Evolutionary conservation across 116 monocot genomes (phyloP).

Genomic region (Papilionanthe hybrid): DNA sequence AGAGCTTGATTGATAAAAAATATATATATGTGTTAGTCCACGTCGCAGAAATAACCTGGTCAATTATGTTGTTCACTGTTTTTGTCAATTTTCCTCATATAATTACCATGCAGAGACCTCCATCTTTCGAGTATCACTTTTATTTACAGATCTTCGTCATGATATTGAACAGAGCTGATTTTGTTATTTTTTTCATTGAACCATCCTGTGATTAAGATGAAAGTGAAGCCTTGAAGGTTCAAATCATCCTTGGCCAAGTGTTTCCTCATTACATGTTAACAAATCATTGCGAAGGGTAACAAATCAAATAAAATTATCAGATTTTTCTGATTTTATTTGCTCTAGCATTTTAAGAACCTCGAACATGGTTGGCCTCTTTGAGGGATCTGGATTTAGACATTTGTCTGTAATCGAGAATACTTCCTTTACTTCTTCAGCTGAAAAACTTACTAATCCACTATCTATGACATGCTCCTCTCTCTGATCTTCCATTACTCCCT

Average conservation of each 20-base stretch:
- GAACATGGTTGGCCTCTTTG: conserved; percentile 58
- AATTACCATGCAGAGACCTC: no score
- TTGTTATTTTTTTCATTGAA: no score
- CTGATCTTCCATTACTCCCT: conserved; percentile 46
- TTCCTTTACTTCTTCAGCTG: conserved; percentile 45
- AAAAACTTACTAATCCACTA: conserved; percentile 20
- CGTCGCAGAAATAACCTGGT: background rate
- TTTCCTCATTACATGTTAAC: background rate
- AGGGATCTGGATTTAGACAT: conserved; percentile 71
- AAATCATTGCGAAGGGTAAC: background rate
- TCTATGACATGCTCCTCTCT: conserved; percentile 66
- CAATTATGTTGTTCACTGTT: background rate
- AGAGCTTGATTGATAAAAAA: background rate
- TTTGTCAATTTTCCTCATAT: no score
- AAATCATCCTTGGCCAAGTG: background rate
- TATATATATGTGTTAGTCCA: background rate
- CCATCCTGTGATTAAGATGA: background rate
- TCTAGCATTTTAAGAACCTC: conserved; percentile 71
- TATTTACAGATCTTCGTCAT: no score
- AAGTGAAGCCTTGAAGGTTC: background rate
- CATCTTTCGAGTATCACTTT: no score
- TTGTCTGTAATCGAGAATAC: conserved; percentile 58
- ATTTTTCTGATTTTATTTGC: conserved; percentile 32
- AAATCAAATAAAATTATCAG: background rate
- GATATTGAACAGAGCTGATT: no score